Percentiles rank a stretch among this genome's conserved stretches.
Evolutionary conservation across 129 eudicot genomes (phyloP).

Genomic region (Arctium lappa): DNA sequence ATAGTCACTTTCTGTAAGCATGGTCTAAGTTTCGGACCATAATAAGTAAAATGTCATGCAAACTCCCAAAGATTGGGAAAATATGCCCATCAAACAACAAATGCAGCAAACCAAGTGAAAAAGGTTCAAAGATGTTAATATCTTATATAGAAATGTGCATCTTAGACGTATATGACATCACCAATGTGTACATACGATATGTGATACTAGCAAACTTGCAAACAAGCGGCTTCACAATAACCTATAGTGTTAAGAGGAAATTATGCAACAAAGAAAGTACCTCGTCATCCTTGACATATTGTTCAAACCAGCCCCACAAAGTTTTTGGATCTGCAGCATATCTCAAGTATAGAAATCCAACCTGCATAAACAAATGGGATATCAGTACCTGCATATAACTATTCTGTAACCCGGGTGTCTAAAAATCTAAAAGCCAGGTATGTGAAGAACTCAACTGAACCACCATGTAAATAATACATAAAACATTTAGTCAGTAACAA

Average conservation of each 20-base stretch:
- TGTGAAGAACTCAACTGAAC: background rate
- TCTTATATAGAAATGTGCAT: background rate
- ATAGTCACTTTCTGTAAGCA: background rate
- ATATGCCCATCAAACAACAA: background rate
- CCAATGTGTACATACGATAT: background rate
- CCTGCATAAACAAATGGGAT: conserved; percentile 37
- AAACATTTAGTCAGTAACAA: background rate
- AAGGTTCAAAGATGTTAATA: background rate
- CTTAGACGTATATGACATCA: background rate
- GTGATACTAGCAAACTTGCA: background rate
- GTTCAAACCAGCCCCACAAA: conserved; percentile 96
- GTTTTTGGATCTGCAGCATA: conserved; percentile 96
- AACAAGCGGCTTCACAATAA: background rate
- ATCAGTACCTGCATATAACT: conserved; percentile 2
- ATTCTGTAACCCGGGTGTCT: background rate
- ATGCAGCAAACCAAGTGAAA: background rate
- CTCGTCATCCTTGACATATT: conserved; percentile 90
- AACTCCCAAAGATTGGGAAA: background rate
- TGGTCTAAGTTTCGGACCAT: background rate
- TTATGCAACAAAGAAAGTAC: conserved; percentile 33
- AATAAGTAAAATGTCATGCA: background rate
- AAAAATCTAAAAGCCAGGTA: background rate
- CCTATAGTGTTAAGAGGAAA: background rate
- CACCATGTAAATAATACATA: conserved; percentile 2
- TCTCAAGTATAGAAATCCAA: conserved; percentile 90